These are phyloP conservation scores for Termitomyces sp. DNA, from an alignment of 768 basidiomycete species.

Conservation along the genomic window DNA sequence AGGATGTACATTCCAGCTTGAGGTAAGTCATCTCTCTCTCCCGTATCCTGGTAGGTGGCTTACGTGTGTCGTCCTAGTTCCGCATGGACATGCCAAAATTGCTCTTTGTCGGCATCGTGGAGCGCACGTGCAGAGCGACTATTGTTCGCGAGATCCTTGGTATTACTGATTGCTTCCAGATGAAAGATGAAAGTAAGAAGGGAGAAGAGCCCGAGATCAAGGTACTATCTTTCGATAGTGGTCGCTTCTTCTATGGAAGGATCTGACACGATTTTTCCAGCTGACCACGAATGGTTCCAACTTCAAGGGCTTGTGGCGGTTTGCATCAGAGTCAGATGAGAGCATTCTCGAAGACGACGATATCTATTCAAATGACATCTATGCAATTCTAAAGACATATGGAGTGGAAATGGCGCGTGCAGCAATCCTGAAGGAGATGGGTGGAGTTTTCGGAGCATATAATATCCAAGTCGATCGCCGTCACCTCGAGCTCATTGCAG, in stretches of 20 bases:
- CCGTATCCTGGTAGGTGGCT: not conserved
- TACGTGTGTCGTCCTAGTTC: slow-evolving; percentile 48
- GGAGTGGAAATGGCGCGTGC: slow-evolving; percentile 96
- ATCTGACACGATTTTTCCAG: slow-evolving; percentile 28
- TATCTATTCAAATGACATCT: slow-evolving; percentile 93
- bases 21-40: slow-evolving; percentile 40
- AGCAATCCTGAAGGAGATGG: slow-evolving; percentile 86
- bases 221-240: slow-evolving; percentile 24
- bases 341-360: slow-evolving; percentile 69
- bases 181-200: slow-evolving; percentile 52
- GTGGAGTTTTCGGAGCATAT: slow-evolving; percentile 89
- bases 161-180: slow-evolving; percentile 82
- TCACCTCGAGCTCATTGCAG: slow-evolving; percentile 94
- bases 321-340: slow-evolving; percentile 44
- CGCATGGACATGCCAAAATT: slow-evolving; percentile 85
- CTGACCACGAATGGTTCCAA: slow-evolving; percentile 92
- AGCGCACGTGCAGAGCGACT: slow-evolving; percentile 77
- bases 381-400: slow-evolving; percentile 84
- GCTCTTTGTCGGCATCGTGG: slow-evolving; percentile 88
- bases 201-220: slow-evolving; percentile 41
- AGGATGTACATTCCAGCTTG: slow-evolving; percentile 73
- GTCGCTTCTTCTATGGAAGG: not conserved
- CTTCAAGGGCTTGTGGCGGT: slow-evolving; percentile 83
- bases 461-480: slow-evolving; percentile 92
- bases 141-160: slow-evolving; percentile 87